Evolutionary conservation across 129 eudicot genomes (phyloP).

Genomic region (Tagetes erecta): DNA sequence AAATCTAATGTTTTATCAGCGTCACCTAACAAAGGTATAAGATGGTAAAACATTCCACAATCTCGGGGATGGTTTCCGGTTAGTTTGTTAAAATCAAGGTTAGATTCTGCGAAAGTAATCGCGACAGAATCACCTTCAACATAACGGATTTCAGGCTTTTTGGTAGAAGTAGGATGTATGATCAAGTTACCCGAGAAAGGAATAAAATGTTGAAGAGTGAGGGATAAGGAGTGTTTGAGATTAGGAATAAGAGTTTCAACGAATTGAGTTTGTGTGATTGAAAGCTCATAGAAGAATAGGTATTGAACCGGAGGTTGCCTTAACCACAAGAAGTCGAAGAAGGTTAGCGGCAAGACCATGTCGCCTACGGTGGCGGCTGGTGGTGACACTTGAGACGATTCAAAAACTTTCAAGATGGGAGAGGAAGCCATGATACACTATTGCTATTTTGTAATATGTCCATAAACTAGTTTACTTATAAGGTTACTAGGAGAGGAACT

Average conservation of each 20-base stretch:
- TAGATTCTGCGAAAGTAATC: conserved; percentile 35
- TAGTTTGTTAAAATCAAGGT: conserved; percentile 30
- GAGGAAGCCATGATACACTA: neutral
- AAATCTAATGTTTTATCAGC: neutral
- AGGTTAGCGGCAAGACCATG: conserved; percentile 32
- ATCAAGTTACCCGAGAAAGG: conserved; percentile 40
- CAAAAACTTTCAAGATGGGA: conserved; percentile 22
- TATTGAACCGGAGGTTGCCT: conserved; percentile 32
- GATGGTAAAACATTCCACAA: conserved; percentile 33
- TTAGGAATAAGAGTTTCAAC: conserved; percentile 30
- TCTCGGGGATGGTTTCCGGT: conserved; percentile 37
- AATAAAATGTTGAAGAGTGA: conserved; percentile 38
- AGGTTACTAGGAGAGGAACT: neutral
- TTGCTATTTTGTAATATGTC: neutral
- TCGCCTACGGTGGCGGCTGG: conserved; percentile 25
- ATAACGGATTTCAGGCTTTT: conserved; percentile 30
- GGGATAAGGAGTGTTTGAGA: conserved; percentile 39
- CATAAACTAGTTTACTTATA: conserved; percentile 19
- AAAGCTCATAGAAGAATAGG: conserved; percentile 37
- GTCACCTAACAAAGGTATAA: conserved; percentile 26
- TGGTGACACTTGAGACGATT: conserved; percentile 29
- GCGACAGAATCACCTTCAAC: conserved; percentile 35
- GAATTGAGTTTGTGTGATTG: conserved; percentile 35
- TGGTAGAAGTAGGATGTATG: neutral
- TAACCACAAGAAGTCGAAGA: conserved; percentile 46